Evolutionary conservation across 2,329 filamentous ascomycete genomes (phyloP).

Genomic region (Nemania sp.): DNA sequence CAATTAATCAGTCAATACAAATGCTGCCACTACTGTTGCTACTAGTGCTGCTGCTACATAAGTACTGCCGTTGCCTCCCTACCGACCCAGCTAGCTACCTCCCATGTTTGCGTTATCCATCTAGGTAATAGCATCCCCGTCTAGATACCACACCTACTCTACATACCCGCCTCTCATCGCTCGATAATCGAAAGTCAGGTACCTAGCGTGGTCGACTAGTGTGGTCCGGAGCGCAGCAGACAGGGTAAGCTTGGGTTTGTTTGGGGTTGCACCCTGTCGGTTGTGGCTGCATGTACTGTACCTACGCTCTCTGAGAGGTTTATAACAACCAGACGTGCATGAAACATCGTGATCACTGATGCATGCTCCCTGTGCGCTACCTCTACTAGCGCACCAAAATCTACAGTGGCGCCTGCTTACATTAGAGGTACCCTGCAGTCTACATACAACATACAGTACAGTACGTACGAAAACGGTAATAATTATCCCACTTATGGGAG

Average conservation of each 20-base stretch:
- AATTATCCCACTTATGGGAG: constrained; percentile 27
- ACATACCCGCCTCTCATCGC: constrained; percentile 19
- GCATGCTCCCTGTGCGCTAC: constrained; percentile 18
- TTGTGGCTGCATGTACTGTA: constrained; percentile 31
- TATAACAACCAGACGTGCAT: constrained; percentile 43
- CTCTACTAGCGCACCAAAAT: background rate
- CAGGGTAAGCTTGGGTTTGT: constrained; percentile 9
- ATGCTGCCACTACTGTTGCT: too few relatives aligned
- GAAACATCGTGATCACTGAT: constrained; percentile 45
- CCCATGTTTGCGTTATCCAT: too few relatives aligned
- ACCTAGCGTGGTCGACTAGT: constrained; percentile 4
- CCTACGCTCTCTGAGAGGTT: constrained; percentile 40
- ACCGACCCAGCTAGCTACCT: background rate
- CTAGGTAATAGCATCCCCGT: constrained; percentile 2
- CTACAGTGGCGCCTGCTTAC: background rate
- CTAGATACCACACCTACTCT: constrained; percentile 4
- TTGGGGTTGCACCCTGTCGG: constrained; percentile 31
- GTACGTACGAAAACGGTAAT: constrained; percentile 28
- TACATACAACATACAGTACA: background rate
- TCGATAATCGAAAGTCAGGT: background rate
- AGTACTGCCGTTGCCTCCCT: background rate
- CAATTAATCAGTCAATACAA: constrained; percentile 10
- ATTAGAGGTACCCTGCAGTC: background rate
- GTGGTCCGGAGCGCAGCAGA: background rate
- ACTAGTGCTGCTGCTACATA: background rate